Evolutionary conservation across 2,329 filamentous ascomycete genomes (phyloP).

Genomic region (Venturia aucupariae): DNA sequence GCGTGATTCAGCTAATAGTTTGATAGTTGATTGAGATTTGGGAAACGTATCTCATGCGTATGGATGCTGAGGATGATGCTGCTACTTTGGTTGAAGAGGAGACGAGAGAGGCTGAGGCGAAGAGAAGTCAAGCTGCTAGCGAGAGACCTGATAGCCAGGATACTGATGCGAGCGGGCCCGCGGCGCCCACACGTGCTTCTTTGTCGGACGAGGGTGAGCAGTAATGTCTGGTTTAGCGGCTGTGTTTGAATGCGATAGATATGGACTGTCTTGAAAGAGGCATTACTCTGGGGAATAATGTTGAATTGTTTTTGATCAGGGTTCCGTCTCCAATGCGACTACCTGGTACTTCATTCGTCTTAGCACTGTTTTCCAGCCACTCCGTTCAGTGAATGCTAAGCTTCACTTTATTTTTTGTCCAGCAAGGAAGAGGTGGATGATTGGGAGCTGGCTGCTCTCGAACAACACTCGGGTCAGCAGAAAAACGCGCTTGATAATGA

Average conservation of each 20-base stretch:
- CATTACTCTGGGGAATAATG: neutral
- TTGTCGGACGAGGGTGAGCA: neutral
- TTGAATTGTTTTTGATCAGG: neutral
- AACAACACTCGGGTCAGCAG: too few species aligned
- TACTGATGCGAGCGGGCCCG: neutral
- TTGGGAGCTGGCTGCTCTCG: too few species aligned
- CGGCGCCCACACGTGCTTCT: neutral
- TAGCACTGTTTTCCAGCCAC: too few species aligned
- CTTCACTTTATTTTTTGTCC: too few species aligned
- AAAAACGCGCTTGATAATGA: too few species aligned
- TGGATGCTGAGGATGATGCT: conserved; percentile 80
- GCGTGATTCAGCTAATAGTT: conserved; percentile 11
- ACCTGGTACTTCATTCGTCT: too few species aligned
- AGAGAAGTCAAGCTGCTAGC: neutral
- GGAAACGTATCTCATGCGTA: conserved; percentile 95
- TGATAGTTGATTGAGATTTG: conserved; percentile 71
- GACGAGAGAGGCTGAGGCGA: conserved; percentile 5
- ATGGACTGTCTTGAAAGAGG: neutral
- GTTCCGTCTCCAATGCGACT: neutral
- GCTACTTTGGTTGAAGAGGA: conserved; percentile 10
- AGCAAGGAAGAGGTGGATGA: too few species aligned
- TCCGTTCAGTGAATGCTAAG: too few species aligned
- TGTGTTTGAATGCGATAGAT: neutral
- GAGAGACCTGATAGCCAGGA: conserved; percentile 7
- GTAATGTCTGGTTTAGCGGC: neutral